Percentiles rank a stretch among this genome's conserved stretches.
Conservation (phyloP, 768 basidiomycete genomes). For the Suillus subluteus region DNA sequence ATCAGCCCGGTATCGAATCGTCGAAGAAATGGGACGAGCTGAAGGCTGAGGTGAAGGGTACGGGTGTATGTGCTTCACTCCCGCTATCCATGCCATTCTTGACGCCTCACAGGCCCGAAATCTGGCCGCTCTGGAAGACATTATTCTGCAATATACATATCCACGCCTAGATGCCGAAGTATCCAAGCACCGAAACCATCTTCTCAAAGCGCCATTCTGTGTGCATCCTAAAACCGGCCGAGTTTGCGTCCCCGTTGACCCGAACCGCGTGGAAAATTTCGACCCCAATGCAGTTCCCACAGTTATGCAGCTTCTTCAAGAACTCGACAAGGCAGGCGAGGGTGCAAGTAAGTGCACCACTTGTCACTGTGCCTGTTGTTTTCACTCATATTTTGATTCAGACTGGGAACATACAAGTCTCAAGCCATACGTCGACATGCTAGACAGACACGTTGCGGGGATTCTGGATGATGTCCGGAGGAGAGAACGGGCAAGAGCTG, state of each 20-base stretch:
- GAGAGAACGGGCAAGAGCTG: constrained; percentile 20
- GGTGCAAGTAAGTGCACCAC: constrained; percentile 47
- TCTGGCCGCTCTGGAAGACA: constrained; percentile 73
- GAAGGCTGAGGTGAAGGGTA: constrained; percentile 32
- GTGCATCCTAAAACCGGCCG: constrained; percentile 96
- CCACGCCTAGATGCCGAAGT: constrained; percentile 97
- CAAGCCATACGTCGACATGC: constrained; percentile 86
- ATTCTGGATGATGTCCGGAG: constrained; percentile 36
- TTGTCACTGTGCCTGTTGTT: constrained; percentile 2
- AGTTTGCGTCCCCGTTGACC: constrained; percentile 92
- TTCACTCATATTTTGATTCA: constrained; percentile 25
- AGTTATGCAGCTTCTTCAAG: constrained; percentile 76
- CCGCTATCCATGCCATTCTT: constrained; percentile 4
- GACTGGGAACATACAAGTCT: constrained; percentile 90
- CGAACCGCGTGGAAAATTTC: constrained; percentile 73
- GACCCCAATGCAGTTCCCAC: constrained; percentile 89
- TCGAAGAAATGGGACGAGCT: constrained; percentile 77
- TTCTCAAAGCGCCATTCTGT: constrained; percentile 97
- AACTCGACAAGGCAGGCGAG: constrained; percentile 63
- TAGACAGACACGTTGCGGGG: constrained; percentile 68
- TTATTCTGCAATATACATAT: constrained; percentile 93
- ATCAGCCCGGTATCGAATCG: constrained; percentile 56
- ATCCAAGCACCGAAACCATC: constrained; percentile 95
- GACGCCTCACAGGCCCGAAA: constrained; percentile 26
- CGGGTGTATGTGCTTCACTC: not conserved